Conservation (phyloP, 441 rosid species). For the Monsonia emarginata region DNA sequence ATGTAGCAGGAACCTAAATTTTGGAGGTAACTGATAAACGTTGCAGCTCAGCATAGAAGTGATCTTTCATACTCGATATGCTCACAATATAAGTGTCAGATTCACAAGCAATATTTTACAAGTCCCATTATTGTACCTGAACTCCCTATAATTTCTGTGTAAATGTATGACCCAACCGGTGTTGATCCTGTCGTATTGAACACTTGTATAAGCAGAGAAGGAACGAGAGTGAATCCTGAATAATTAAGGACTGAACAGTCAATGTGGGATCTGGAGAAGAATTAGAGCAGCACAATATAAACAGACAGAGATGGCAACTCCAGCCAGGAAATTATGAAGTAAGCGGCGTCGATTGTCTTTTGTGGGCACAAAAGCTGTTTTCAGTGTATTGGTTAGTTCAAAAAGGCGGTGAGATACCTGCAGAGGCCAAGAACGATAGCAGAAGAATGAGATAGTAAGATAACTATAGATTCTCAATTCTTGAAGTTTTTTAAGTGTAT, state of each 20-base stretch:
- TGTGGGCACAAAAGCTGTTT: conserved; percentile 62
- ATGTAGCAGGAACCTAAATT: conserved; percentile 22
- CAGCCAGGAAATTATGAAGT: conserved; percentile 51
- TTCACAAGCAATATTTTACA: conserved; percentile 16
- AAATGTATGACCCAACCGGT: conserved; percentile 25
- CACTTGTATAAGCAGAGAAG: conserved; percentile 4
- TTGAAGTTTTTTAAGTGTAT: neutral
- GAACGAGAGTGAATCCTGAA: neutral
- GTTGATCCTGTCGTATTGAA: neutral
- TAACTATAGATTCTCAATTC: neutral
- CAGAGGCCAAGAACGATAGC: conserved; percentile 14
- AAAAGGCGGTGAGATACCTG: conserved; percentile 79
- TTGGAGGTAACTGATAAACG: conserved; percentile 16
- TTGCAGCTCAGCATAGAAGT: neutral
- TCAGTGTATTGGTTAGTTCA: conserved; percentile 64
- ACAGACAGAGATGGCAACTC: conserved; percentile 42
- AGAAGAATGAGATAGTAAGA: conserved; percentile 4
- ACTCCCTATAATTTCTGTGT: conserved; percentile 12
- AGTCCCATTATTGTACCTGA: conserved; percentile 24
- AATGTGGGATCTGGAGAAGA: conserved; percentile 70
- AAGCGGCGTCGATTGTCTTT: conserved; percentile 55
- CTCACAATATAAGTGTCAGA: neutral
- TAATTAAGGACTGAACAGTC: conserved; percentile 31
- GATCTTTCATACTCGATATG: neutral
- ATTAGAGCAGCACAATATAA: conserved; percentile 48